Base-by-base conservation (phyloP, 2,329 filamentous ascomycete genomes). In the Alternaria infectoria region DNA sequence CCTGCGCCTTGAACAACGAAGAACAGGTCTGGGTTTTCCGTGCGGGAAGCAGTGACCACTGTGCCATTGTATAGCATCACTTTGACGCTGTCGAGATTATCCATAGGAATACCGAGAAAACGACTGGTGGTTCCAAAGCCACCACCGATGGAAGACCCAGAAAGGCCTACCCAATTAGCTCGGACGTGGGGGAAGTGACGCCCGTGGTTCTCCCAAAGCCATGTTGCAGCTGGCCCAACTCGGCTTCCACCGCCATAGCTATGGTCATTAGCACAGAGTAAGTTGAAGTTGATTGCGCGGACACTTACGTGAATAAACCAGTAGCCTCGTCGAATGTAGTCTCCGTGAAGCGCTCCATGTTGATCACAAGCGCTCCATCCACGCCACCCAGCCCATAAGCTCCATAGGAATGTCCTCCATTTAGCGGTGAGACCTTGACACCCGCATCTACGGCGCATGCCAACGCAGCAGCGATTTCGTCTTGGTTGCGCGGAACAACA, bases 1-100 rank as follows among this genome's bases (percentile, higher is more conserved):
- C 66, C 68, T 11, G 66, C 68, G 6, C 68, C 68, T 28, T 70
- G 64, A 9, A 65, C 58, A 1, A 67, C 73, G 66, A 72, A 75
- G 65, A 69, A 74, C 3, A 73, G 63, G 19, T 76, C 73, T 3
- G 63, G 19, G 45, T 71, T 69, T 17, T 58, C 57, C 5, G 51
- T 54, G 21, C 61, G 57, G 4, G 74, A 73, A 19, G 71, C 71
- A 4, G 59, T 69, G 17, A 69, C 61, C 8, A 71, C 57, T 15
- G 64, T 65, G 44, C 73, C 73, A 23, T 67, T 65, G 46, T 60
- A 57, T 6, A 67, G 59, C 59, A 67, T 65, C 40, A 62, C 50
- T 5, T 66, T 63, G 7, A 69, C 67, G 19, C 57, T 66, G 9
- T 66, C 68, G 11, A 70, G 60, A 45, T 55, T 61, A 32, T 70